These are phyloP conservation scores for Scleroderma citrinum DNA, from an alignment of 768 basidiomycete species.

Conservation along the genomic window DNA sequence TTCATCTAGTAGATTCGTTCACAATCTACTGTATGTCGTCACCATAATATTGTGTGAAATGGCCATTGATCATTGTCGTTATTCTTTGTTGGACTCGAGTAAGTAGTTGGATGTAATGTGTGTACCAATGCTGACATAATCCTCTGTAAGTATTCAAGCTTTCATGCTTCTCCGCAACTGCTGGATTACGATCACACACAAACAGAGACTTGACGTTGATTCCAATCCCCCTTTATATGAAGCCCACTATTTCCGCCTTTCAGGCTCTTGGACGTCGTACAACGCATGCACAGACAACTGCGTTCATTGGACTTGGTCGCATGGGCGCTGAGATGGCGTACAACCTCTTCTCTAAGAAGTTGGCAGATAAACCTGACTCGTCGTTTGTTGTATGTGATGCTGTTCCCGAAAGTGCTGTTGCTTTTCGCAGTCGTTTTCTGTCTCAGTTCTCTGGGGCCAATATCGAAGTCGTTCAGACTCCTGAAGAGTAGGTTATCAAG, in stretches of 20 bases:
- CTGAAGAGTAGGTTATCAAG: conserved; percentile 58
- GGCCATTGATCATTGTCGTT: no score
- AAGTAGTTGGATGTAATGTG: no score
- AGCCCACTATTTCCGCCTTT: conserved; percentile 40
- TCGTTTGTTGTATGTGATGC: conserved; percentile 80
- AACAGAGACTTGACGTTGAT: conserved; percentile 3
- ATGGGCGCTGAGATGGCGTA: conserved; percentile 88
- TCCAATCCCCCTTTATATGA: conserved; percentile 34
- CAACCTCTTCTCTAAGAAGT: conserved; percentile 76
- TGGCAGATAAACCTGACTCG: conserved; percentile 44
- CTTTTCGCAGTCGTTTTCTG: conserved; percentile 53
- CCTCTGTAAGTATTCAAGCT: no score
- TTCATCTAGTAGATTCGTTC: no score
- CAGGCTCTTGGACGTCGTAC: conserved; percentile 32
- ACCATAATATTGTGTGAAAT: no score
- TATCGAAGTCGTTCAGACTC: conserved; percentile 54
- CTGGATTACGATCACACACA: no score
- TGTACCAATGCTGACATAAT: conserved; percentile 9
- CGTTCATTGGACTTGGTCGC: conserved; percentile 81
- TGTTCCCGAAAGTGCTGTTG: conserved; percentile 47
- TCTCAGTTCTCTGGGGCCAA: conserved; percentile 53
- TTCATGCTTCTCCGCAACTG: no score
- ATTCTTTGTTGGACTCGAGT: no score
- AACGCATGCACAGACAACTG: conserved; percentile 46
- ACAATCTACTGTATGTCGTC: no score